phyloP scores from a whole-genome alignment of 1,284 basidiomycete genomes.

The Trichosporon coremiiforme region DNA sequence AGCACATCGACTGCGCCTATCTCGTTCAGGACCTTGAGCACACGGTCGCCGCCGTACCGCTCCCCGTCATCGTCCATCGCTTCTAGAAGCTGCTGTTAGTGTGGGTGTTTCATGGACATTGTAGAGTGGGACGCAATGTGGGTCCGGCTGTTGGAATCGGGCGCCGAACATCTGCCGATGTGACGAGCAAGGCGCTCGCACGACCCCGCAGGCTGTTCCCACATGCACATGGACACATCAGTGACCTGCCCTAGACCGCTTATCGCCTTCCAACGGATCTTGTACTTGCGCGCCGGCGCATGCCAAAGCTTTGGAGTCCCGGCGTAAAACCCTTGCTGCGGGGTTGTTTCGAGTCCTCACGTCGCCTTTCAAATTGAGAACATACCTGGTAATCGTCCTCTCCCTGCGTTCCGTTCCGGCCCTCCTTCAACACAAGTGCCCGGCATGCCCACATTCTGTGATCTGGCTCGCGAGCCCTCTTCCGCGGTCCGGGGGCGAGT shows the following conservation, averaged over 20 bases:
- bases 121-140: not conserved
- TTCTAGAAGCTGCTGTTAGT: slow-evolving; percentile 43
- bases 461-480: slow-evolving; percentile 50
- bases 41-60: slow-evolving; percentile 51
- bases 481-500: slow-evolving; percentile 28
- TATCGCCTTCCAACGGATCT: not conserved
- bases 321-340: too few species aligned
- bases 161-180: not conserved
- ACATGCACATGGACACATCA: not conserved
- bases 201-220: not conserved
- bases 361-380: not conserved
- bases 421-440: slow-evolving; percentile 43
- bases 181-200: not conserved
- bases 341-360: too few species aligned
- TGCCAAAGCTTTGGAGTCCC: not conserved
- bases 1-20: slow-evolving; percentile 48
- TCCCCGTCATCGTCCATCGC: slow-evolving; percentile 52
- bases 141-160: not conserved
- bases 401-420: slow-evolving; percentile 49
- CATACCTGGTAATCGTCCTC: slow-evolving; percentile 53
- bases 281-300: not conserved
- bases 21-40: slow-evolving; percentile 44
- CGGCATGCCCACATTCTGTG: slow-evolving; percentile 55
- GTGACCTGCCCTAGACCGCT: not conserved
- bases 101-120: not conserved